A percentile compares a stretch with the other conserved stretches of the same genome.
phyloP scores from a whole-genome alignment of 306 rosid genomes.

The Vigna angularis region DNA sequence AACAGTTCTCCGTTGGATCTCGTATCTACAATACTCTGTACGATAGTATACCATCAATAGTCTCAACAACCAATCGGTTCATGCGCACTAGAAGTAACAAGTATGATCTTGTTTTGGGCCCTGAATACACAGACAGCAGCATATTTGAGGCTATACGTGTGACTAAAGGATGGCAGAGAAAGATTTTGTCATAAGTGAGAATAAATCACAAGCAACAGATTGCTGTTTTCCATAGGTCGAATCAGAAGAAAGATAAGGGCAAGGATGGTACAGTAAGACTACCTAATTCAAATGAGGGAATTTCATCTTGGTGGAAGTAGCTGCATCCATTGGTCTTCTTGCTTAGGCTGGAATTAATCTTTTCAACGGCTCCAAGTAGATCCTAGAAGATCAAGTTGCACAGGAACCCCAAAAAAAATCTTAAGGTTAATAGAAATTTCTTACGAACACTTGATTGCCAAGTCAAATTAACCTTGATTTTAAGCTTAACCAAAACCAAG shows the following conservation, averaged over 20 bases:
- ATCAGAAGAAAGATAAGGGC: slow-evolving; percentile 13
- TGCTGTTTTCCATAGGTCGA: neutral
- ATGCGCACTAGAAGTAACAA: slow-evolving; percentile 60
- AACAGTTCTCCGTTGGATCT: slow-evolving; percentile 26
- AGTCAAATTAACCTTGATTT: slow-evolving; percentile 3
- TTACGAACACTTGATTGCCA: neutral
- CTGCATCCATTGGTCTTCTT: slow-evolving; percentile 55
- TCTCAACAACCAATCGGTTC: slow-evolving; percentile 54
- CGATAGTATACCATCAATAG: slow-evolving; percentile 51
- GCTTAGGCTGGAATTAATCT: slow-evolving; percentile 75
- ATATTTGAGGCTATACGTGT: neutral
- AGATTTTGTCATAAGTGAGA: slow-evolving; percentile 9
- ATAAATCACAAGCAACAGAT: slow-evolving; percentile 28
- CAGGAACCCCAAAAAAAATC: slow-evolving; percentile 11
- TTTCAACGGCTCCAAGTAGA: slow-evolving; percentile 79
- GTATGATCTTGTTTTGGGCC: slow-evolving; percentile 62
- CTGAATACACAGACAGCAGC: slow-evolving; percentile 43
- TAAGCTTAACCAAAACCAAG: slow-evolving; percentile 18
- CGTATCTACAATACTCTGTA: slow-evolving; percentile 53
- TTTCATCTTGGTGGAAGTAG: slow-evolving; percentile 81
- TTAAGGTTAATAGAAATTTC: slow-evolving; percentile 31
- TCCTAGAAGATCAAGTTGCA: slow-evolving; percentile 57
- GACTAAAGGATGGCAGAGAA: neutral
- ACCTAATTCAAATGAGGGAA: slow-evolving; percentile 82
- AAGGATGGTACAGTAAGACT: slow-evolving; percentile 15